These are phyloP conservation scores for Anthoceros angustus DNA, from an alignment of 225 moss, liverwort and hornwort genomes.

Conservation along the genomic window DNA sequence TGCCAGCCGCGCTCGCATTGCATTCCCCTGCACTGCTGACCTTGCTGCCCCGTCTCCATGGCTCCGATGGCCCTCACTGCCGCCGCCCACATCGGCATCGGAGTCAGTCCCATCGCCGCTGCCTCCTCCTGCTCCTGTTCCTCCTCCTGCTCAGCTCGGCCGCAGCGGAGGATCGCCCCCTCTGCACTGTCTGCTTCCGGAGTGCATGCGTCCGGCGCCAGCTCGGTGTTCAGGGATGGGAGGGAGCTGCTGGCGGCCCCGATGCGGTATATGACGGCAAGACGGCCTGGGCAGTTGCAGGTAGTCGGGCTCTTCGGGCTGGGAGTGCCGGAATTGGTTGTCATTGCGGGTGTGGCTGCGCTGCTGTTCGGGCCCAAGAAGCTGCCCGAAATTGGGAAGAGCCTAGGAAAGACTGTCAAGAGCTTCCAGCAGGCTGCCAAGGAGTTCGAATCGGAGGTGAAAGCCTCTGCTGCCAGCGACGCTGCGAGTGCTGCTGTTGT, in stretches of 20 bases:
- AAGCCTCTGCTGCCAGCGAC: constrained; percentile 8
- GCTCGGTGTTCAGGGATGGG: neutral
- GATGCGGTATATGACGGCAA: neutral
- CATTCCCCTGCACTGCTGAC: neutral
- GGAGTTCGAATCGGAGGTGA: constrained; percentile 66
- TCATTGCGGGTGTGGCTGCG: constrained; percentile 74
- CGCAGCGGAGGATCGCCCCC: neutral
- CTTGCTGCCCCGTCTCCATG: neutral
- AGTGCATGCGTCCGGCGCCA: neutral
- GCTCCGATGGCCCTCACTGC: neutral
- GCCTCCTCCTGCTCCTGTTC: neutral
- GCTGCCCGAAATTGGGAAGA: constrained; percentile 75
- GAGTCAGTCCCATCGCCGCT: neutral
- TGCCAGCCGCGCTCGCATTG: neutral
- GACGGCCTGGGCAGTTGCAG: neutral
- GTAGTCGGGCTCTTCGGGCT: constrained; percentile 47
- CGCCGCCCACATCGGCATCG: neutral
- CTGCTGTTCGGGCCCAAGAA: constrained; percentile 76
- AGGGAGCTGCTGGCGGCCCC: neutral
- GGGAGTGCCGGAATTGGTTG: constrained; percentile 72
- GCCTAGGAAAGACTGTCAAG: constrained; percentile 61
- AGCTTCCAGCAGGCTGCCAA: constrained; percentile 83
- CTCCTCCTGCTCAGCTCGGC: neutral
- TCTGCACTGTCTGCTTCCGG: neutral
- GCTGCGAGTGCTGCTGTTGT: neutral